Conservation (phyloP, 177 flowering plant genomes). For the Vitis hybrid region DNA sequence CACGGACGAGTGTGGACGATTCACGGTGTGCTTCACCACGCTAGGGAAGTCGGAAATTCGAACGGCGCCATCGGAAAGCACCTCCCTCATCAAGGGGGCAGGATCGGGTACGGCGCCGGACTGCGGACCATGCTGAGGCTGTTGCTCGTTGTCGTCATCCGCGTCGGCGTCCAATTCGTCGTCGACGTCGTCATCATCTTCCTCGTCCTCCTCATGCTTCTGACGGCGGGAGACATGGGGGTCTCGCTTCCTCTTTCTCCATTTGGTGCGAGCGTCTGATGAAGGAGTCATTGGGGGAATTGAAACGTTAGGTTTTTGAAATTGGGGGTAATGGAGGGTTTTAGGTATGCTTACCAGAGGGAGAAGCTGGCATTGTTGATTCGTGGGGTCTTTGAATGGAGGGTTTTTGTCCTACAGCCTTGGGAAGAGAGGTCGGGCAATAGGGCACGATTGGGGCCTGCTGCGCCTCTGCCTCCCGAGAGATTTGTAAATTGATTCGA, state of each 20-base stretch:
- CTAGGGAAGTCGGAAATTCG: slow-evolving; percentile 69
- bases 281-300: slow-evolving; percentile 1
- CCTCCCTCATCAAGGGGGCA: slow-evolving; percentile 39
- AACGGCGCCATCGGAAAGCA: slow-evolving; percentile 44
- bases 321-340: not conserved
- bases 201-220: slow-evolving; percentile 25
- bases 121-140: slow-evolving; percentile 14
- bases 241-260: slow-evolving; percentile 73
- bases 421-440: not conserved
- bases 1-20: slow-evolving; percentile 77
- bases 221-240: slow-evolving; percentile 11
- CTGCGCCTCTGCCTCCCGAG: not conserved
- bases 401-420: not conserved
- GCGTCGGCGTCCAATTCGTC: slow-evolving; percentile 1
- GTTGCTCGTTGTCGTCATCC: slow-evolving; percentile 18
- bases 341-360: slow-evolving; percentile 26
- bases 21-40: slow-evolving; percentile 57
- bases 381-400: slow-evolving; percentile 29
- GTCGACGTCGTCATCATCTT: slow-evolving; percentile 30
- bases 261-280: slow-evolving; percentile 35
- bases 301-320: not conserved
- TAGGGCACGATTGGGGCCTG: slow-evolving; percentile 1
- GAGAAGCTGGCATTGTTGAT: slow-evolving; percentile 51
- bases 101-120: slow-evolving; percentile 15
- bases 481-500: not conserved